Conservation (phyloP, 2,329 filamentous ascomycete genomes). For the Pseudogymnoascus sp. region DNA sequence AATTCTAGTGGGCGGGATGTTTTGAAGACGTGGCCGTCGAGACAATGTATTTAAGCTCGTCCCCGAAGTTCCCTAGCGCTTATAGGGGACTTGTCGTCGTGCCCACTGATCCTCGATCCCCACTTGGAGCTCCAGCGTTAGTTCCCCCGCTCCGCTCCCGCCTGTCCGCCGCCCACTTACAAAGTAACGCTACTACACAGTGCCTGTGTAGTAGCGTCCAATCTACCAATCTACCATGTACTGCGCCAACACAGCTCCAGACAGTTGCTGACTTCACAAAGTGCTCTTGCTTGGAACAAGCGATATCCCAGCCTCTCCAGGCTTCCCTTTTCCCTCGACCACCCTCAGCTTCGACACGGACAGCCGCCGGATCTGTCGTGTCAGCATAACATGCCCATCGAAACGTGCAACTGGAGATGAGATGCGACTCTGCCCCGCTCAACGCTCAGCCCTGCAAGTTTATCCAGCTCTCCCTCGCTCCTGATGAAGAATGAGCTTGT, state of each 20-base stretch:
- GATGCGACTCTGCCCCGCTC: conserved; percentile 6
- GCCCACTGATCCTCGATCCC: conserved; percentile 1
- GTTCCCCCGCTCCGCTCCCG: conserved; percentile 1
- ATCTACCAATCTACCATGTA: not conserved
- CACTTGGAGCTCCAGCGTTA: conserved; percentile 5
- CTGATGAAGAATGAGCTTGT: conserved; percentile 9
- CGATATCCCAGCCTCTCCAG: not conserved
- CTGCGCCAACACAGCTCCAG: not conserved
- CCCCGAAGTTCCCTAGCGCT: not conserved
- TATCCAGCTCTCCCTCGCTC: not conserved
- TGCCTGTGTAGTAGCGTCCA: conserved; percentile 1
- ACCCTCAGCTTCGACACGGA: not conserved
- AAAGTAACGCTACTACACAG: not conserved
- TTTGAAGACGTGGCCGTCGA: not conserved
- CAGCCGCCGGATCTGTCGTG: conserved; percentile 1
- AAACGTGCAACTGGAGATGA: conserved; percentile 5
- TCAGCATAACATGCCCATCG: conserved; percentile 3
- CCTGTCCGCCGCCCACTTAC: not conserved
- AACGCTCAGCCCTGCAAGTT: not conserved
- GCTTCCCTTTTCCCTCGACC: not conserved
- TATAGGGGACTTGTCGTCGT: not conserved
- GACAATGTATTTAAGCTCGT: conserved; percentile 6
- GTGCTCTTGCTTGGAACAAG: not conserved
- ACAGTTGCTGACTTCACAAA: conserved; percentile 2
- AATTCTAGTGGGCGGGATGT: not conserved